Evolutionary conservation across 1,284 basidiomycete species (phyloP), one percentile per base, ranked within the genome.

Genomic region (Fomitopsis pinicola): DNA sequence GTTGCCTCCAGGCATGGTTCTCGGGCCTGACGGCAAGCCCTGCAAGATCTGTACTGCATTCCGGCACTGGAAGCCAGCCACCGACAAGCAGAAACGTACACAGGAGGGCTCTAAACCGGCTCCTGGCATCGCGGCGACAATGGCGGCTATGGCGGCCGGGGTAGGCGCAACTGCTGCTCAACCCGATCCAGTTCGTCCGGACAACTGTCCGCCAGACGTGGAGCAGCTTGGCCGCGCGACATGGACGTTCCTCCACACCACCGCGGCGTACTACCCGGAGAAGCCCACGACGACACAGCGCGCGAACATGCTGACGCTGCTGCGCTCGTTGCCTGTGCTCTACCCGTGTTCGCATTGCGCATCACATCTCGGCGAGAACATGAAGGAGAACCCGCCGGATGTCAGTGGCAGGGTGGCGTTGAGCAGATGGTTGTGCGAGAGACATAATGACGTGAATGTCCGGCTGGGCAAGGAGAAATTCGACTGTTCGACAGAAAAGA

Each of bases 221-320:
- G 92, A 94, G 68, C 80, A 86, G 60, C 87, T 98, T 45, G 95
- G 95, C 5, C 85, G 87, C 57, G 89, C 95, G 55, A 97, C 95
- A 3, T 98, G 95, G 95, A 91, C 94, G 19, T 97, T 98, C 82
- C 81, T 98, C 42, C 95, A 98, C 73, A 89, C 94, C 1, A 90
- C 95, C 3, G 94, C 94, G 0, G 92, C 95, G 17, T 96, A 97
- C 75, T 97, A 95, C 75, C 95, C 95, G n/a, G 82, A 88, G 30
- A 75, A 78, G 30, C 92, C 95, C 0, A 84, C 86, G 0, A 77
- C 85, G 0, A 76, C 76, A 5, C 91, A 95, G 66, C 87, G 92
- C 63, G 81, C 83, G 26, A 88, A 90, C 64, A 96, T 97, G 93
- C 78, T 91, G 42, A 80, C 81, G 64, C 82, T 98, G 19, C 77